These are phyloP conservation scores for Boletus semigastroideus DNA, from an alignment of 1,284 basidiomycete species.

Conservation along the genomic window DNA sequence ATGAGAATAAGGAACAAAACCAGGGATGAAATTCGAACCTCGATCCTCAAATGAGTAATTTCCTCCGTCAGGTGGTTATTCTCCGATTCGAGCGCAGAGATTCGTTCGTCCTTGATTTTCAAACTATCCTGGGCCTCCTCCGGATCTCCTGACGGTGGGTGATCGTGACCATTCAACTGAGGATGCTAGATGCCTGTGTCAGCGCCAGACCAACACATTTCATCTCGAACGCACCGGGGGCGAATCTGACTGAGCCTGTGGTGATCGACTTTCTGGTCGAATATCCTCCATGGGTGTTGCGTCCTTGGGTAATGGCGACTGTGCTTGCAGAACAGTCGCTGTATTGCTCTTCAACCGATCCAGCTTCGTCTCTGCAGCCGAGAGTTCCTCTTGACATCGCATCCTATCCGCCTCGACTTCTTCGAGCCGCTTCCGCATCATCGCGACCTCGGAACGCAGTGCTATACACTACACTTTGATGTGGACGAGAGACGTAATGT, in stretches of 20 bases:
- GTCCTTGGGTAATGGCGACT: slow-evolving; percentile 35
- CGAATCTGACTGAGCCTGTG: slow-evolving; percentile 33
- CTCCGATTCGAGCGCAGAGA: slow-evolving; percentile 45
- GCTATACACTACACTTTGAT: slow-evolving; percentile 47
- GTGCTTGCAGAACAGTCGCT: slow-evolving; percentile 45
- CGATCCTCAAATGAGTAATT: slow-evolving; percentile 41
- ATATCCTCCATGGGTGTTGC: slow-evolving; percentile 48
- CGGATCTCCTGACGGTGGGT: slow-evolving; percentile 24
- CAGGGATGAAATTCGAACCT: slow-evolving; percentile 37
- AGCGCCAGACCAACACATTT: slow-evolving; percentile 2
- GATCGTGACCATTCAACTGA: slow-evolving; percentile 29
- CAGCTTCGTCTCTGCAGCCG: slow-evolving; percentile 65
- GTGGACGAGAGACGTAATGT: slow-evolving; percentile 9
- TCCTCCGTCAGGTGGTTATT: slow-evolving; percentile 41
- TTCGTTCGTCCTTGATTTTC: slow-evolving; percentile 33
- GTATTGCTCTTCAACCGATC: slow-evolving; percentile 72
- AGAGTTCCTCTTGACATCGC: slow-evolving; percentile 55
- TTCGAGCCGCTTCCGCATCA: slow-evolving; percentile 57
- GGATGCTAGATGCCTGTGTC: slow-evolving; percentile 18
- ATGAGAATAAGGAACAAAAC: slow-evolving; percentile 1
- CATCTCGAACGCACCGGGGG: slow-evolving; percentile 62
- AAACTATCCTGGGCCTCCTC: slow-evolving; percentile 43
- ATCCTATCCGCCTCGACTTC: slow-evolving; percentile 57
- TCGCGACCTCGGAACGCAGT: slow-evolving; percentile 59
- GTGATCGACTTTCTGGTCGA: slow-evolving; percentile 15